Conservation (phyloP, 2,329 filamentous ascomycete genomes). For the Alternaria sp. region DNA sequence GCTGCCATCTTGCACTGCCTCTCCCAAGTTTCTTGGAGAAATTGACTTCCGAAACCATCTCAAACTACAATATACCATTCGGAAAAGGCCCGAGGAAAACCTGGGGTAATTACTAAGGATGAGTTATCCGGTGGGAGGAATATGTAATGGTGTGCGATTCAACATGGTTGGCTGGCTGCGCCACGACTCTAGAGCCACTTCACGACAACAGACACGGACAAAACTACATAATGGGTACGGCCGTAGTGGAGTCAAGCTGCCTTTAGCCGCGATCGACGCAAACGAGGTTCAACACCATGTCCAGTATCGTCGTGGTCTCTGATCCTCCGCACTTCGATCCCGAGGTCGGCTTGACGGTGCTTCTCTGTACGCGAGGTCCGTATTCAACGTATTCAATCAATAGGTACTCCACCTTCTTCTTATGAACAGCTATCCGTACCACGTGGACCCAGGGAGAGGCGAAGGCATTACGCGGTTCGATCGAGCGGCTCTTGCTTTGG, state of each 20-base stretch:
- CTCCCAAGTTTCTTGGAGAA: not conserved
- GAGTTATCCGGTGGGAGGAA: no score
- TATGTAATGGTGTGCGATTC: not conserved
- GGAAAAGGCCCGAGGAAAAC: not conserved
- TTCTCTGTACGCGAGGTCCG: not conserved
- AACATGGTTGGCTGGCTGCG: not conserved
- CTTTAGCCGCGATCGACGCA: not conserved
- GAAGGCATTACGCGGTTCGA: not conserved
- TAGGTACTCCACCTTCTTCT: not conserved
- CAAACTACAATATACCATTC: not conserved
- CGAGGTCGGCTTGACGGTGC: not conserved
- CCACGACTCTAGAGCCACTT: not conserved
- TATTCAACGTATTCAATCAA: not conserved
- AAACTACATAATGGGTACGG: not conserved
- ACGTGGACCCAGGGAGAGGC: not conserved
- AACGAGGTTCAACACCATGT: not conserved
- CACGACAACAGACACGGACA: not conserved
- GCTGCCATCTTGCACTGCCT: conserved; percentile 6
- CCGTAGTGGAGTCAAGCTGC: not conserved
- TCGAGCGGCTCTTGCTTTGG: no score
- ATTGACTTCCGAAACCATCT: not conserved
- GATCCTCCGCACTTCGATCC: not conserved
- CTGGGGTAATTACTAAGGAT: not conserved
- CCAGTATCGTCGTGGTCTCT: not conserved
- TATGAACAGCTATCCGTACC: not conserved